Percentiles rank a stretch among this genome's conserved stretches.
These are phyloP conservation scores for Venturia asperata DNA, from an alignment of 2,329 filamentous ascomycete genomes.

Conservation along the genomic window DNA sequence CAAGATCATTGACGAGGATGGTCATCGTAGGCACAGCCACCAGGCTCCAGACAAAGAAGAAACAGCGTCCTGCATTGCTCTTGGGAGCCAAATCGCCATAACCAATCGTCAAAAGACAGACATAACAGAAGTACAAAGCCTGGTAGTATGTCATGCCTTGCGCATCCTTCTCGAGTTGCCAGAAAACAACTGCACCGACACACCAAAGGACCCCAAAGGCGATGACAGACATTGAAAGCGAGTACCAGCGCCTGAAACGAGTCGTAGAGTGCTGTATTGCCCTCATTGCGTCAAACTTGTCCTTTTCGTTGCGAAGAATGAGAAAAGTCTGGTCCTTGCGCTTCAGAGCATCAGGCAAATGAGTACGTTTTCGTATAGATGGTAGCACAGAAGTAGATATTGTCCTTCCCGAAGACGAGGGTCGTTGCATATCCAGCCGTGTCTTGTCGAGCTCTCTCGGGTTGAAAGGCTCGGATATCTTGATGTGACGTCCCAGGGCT, in stretches of 20 bases:
- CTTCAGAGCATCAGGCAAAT: conserved; percentile 13
- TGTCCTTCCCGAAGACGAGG: not conserved
- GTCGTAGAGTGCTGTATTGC: conserved; percentile 62
- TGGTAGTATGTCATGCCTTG: conserved; percentile 66
- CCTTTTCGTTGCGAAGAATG: conserved; percentile 51
- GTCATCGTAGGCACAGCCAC: conserved; percentile 42
- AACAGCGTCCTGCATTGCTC: conserved; percentile 71
- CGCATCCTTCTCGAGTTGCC: conserved; percentile 47
- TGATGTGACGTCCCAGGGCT: not conserved
- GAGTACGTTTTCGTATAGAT: not conserved
- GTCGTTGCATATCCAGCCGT: not conserved
- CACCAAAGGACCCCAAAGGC: conserved; percentile 74
- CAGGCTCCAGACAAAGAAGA: conserved; percentile 90
- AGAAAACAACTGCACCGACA: conserved; percentile 71
- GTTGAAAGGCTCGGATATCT: conserved; percentile 18
- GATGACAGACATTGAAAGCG: conserved; percentile 58
- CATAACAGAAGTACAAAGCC: conserved; percentile 78
- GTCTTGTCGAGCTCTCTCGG: not conserved
- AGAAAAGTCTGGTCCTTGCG: conserved; percentile 40
- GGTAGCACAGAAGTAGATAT: conserved; percentile 4
- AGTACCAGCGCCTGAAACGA: conserved; percentile 64
- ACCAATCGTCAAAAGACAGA: conserved; percentile 75
- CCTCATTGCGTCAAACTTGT: conserved; percentile 75
- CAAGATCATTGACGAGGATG: conserved; percentile 61
- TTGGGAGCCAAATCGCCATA: conserved; percentile 74